Evolutionary conservation across 2,329 filamentous ascomycete species (phyloP).

Genomic region (Clonostachys chloroleuca): DNA sequence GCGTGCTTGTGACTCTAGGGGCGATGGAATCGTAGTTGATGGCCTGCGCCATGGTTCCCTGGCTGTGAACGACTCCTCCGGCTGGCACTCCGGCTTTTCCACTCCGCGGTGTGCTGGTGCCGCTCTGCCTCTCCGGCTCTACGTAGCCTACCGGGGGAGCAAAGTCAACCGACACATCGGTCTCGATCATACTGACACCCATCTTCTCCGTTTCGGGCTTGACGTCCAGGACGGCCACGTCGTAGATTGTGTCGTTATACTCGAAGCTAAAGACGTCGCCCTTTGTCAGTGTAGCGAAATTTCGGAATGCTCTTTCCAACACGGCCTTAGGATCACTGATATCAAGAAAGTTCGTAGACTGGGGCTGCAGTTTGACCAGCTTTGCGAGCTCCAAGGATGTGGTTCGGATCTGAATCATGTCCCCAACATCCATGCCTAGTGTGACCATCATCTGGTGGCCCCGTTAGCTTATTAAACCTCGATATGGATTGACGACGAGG

Average conservation of each 20-base stretch:
- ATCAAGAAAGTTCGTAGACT: conserved; percentile 89
- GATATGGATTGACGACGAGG: too few relatives aligned
- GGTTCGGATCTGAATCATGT: conserved; percentile 91
- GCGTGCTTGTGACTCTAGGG: conserved; percentile 65
- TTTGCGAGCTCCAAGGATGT: conserved; percentile 87
- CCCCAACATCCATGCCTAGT: conserved; percentile 81
- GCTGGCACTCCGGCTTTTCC: conserved; percentile 60
- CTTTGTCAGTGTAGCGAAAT: conserved; percentile 89
- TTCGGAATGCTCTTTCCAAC: conserved; percentile 91
- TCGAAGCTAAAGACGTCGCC: conserved; percentile 94
- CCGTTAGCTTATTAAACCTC: not conserved
- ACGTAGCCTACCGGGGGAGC: conserved; percentile 91
- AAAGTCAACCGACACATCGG: conserved; percentile 94
- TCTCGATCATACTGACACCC: conserved; percentile 92
- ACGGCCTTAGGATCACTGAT: conserved; percentile 97
- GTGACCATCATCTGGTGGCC: conserved; percentile 83
- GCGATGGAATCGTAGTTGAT: conserved; percentile 95
- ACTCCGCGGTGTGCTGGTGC: conserved; percentile 82
- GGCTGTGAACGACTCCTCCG: conserved; percentile 73
- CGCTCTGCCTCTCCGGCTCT: conserved; percentile 73
- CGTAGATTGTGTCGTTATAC: conserved; percentile 93
- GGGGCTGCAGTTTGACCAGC: conserved; percentile 94
- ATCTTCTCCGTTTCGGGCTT: conserved; percentile 81
- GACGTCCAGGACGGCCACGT: conserved; percentile 89
- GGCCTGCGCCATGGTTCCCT: conserved; percentile 94